Base-by-base conservation (phyloP, 2,329 filamentous ascomycete genomes). In the Penicillium sclerotiorum region DNA sequence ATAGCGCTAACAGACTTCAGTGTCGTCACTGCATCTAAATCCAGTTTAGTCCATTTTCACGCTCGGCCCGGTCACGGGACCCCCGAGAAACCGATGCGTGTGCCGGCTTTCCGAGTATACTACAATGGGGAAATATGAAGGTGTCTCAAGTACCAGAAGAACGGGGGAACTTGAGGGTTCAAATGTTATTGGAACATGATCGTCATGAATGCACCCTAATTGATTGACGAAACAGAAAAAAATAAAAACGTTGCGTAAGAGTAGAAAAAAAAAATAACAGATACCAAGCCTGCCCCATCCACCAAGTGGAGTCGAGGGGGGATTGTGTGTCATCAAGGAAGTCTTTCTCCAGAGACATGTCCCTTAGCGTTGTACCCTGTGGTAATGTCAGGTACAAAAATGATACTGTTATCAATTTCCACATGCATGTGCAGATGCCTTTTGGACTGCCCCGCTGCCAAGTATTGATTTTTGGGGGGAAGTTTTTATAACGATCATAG, bases 41-140 rank as follows among this genome's bases (percentile, higher is more conserved):
- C 11, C n/a, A 45, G 55, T 15, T 45, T 57, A 57, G 55, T 30
- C 22, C 25, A 3, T 20, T 12, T 38, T n/a, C n/a, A 32, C 30
- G 30, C 35, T 60, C 56, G 57, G 57, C 52, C 58, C 58, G 58
- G 56, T 57, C 50, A 57, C 47, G 50, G 53, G 57, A 51, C 47
- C 40, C 22, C 17, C 11, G 17, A n/a, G 49, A 45, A 18, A 17
- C 38, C 45, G 49, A 15, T 23, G 27, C 45, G 49, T n/a, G 45
- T 52, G 50, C 50, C 50, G 50, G 20, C 13, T 39, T 32, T 27
- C 47, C 45, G 49, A 39, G 20, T 11, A 23, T 13, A 40, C 9
- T 15, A 21, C 20, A 37, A 7, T 41, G 13, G 17, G 30, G 25
- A 28, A 28, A n/a, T n/a, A n/a, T n/a, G n/a, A n/a, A n/a, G n/a